A percentile compares a stretch with the other conserved stretches of the same genome.
Evolutionary conservation across 805 yeast species (phyloP).

Genomic region (Scheffersomyces stipitis): DNA sequence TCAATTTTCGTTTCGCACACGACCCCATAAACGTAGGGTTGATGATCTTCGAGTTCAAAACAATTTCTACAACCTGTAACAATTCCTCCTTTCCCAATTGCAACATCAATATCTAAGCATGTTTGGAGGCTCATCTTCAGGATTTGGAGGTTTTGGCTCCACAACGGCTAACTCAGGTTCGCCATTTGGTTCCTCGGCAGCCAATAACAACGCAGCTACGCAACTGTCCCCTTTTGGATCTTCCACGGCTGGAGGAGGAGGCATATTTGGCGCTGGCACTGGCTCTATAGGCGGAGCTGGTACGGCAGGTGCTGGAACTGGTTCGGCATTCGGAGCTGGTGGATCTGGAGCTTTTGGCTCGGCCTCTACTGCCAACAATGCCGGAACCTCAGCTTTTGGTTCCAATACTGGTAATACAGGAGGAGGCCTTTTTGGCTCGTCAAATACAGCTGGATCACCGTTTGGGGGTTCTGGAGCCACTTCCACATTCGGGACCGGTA

Average conservation of each 20-base stretch:
- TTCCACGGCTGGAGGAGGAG: slow-evolving; percentile 5
- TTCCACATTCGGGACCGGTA: slow-evolving; percentile 30
- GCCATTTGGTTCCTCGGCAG: slow-evolving; percentile 33
- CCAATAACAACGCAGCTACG: slow-evolving; percentile 13
- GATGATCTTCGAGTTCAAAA: no score
- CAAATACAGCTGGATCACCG: slow-evolving; percentile 13
- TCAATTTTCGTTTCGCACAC: no score
- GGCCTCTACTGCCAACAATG: slow-evolving; percentile 11
- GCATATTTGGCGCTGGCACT: slow-evolving; percentile 8
- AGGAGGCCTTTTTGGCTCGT: slow-evolving; percentile 48
- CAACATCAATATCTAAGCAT: slow-evolving; percentile 25
- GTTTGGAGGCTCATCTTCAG: slow-evolving; percentile 52
- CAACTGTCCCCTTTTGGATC: slow-evolving; percentile 17
- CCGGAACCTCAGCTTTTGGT: slow-evolving; percentile 48
- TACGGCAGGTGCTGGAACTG: slow-evolving; percentile 5
- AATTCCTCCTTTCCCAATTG: no score
- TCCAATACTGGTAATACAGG: slow-evolving; percentile 16
- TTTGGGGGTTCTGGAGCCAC: slow-evolving; percentile 11
- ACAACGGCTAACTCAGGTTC: slow-evolving; percentile 25
- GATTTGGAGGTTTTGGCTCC: slow-evolving; percentile 47
- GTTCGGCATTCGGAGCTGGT: slow-evolving; percentile 6
- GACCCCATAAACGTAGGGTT: no score
- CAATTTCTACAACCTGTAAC: no score
- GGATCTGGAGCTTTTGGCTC: slow-evolving; percentile 17
- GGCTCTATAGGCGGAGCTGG: slow-evolving; percentile 14